Percentiles rank a stretch among this genome's conserved stretches.
Conservation (phyloP, 164 flowering plant species). For the Nelumbo lutea region DNA sequence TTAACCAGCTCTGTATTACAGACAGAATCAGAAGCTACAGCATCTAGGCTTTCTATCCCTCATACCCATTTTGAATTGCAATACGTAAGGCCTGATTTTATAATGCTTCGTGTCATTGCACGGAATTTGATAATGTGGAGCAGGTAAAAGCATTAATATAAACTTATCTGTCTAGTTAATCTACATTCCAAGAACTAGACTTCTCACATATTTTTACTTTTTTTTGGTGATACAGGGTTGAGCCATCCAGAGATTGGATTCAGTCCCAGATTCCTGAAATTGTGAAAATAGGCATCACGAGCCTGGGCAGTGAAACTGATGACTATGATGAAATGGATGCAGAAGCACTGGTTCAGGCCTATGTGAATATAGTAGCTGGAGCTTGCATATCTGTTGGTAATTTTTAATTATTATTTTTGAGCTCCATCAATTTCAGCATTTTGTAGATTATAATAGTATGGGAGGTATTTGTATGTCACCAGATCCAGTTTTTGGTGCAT, state of each 20-base stretch:
- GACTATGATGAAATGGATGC: conserved; percentile 69
- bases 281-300: conserved; percentile 43
- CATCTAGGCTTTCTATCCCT: conserved; percentile 75
- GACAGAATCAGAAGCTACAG: conserved; percentile 77
- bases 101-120: conserved; percentile 95
- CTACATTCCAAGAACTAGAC: neutral
- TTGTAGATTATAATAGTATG: too few species aligned
- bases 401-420: neutral
- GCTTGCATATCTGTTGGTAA: conserved; percentile 90
- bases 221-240: conserved; percentile 43
- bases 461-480: too few species aligned
- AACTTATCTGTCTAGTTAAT: neutral
- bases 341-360: conserved; percentile 80
- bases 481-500: too few species aligned
- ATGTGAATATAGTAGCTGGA: conserved; percentile 82
- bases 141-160: conserved; percentile 45
- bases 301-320: conserved; percentile 46
- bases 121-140: conserved; percentile 93
- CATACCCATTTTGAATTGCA: conserved; percentile 74
- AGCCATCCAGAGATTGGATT: conserved; percentile 78
- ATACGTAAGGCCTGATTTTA: conserved; percentile 94
- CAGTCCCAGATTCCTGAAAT: conserved; percentile 81
- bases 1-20: conserved; percentile 26
- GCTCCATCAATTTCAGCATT: too few species aligned
- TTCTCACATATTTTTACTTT: conserved; percentile 4